Evolutionary conservation across 2,329 filamentous ascomycete species (phyloP).

Genomic region (Grosmannia huntii): DNA sequence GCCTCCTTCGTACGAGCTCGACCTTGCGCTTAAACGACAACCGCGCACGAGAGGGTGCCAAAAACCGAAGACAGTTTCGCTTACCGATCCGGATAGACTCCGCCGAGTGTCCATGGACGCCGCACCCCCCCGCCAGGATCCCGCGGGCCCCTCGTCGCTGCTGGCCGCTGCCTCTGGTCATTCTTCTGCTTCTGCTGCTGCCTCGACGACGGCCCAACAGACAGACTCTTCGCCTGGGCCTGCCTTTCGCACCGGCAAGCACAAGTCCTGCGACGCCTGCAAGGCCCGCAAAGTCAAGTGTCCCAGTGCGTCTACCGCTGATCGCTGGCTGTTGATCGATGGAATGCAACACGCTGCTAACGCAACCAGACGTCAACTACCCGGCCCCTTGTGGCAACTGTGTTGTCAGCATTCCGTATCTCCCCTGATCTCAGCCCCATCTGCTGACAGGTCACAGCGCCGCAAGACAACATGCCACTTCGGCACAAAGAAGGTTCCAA

Average conservation of each 20-base stretch:
- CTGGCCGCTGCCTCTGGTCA: neutral
- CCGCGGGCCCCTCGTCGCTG: too few relatives aligned
- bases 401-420: neutral
- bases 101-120: too few relatives aligned
- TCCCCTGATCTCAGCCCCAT: neutral
- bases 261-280: constrained; percentile 25
- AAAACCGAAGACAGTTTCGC: too few relatives aligned
- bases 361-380: constrained; percentile 6
- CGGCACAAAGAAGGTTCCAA: constrained; percentile 8
- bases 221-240: neutral
- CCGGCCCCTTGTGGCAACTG: constrained; percentile 8
- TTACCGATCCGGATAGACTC: too few relatives aligned
- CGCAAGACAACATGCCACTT: constrained; percentile 9
- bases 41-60: neutral
- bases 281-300: constrained; percentile 28
- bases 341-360: too few relatives aligned
- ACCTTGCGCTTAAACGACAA: neutral
- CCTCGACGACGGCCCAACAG: neutral
- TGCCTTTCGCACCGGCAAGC: constrained; percentile 5
- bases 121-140: too few relatives aligned
- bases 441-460: constrained; percentile 5
- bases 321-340: neutral
- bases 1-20: neutral
- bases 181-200: neutral
- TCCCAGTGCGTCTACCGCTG: constrained; percentile 16